A percentile compares a stretch with the other conserved stretches of the same genome.
phyloP scores from a whole-genome alignment of 2,329 filamentous ascomycete genomes.

The Catunica adiposa region DNA sequence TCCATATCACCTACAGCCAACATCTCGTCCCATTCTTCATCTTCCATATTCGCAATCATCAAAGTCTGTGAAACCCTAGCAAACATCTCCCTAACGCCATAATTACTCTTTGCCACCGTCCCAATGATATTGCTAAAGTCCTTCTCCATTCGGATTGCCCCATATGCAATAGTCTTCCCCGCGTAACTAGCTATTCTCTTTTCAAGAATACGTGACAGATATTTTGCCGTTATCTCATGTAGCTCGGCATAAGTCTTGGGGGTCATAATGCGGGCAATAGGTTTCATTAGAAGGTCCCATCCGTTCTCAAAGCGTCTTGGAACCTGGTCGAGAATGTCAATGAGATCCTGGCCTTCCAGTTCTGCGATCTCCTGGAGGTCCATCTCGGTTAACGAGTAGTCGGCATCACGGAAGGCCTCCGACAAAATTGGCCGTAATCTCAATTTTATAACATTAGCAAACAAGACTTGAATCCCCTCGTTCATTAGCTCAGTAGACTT shows the following conservation, averaged over 20 bases:
- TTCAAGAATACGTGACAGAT: slow-evolving; percentile 66
- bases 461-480: slow-evolving; percentile 73
- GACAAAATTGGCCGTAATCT: slow-evolving; percentile 69
- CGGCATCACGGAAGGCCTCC: slow-evolving; percentile 80
- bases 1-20: slow-evolving; percentile 19
- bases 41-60: slow-evolving; percentile 84
- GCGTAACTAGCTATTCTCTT: slow-evolving; percentile 72
- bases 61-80: slow-evolving; percentile 61
- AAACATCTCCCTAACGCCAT: slow-evolving; percentile 63
- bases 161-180: slow-evolving; percentile 63
- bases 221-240: slow-evolving; percentile 53
- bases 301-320: slow-evolving; percentile 64
- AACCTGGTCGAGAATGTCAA: slow-evolving; percentile 48
- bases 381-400: slow-evolving; percentile 57
- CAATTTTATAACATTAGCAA: slow-evolving; percentile 71
- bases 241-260: slow-evolving; percentile 59
- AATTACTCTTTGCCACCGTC: slow-evolving; percentile 52
- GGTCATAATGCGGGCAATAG: slow-evolving; percentile 72
- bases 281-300: slow-evolving; percentile 74
- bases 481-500: slow-evolving; percentile 70
- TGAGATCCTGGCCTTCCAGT: slow-evolving; percentile 30
- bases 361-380: slow-evolving; percentile 40
- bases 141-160: slow-evolving; percentile 67
- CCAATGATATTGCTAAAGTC: slow-evolving; percentile 64
- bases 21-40: slow-evolving; percentile 84